Evolutionary conservation across 495 filamentous ascomycete genomes (phyloP), one percentile per base, ranked within the genome.

Genomic region (Thermothielavioides terrestris): DNA sequence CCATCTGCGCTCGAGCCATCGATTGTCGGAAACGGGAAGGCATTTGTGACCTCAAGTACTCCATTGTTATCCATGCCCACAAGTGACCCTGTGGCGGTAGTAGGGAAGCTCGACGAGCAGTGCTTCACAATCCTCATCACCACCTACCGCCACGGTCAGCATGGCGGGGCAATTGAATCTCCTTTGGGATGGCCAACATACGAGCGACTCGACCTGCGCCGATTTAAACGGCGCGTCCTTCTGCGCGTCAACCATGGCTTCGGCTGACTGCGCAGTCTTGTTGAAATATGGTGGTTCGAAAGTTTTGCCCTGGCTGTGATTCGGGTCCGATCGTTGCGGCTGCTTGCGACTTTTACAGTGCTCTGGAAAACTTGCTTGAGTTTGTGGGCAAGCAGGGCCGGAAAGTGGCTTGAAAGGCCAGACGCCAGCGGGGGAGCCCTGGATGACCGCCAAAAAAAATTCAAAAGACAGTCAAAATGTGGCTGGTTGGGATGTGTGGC

Each of bases 61-160:
- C 83, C 82, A 54, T 82, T 82, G 53, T 81, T 79, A 63, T 96
- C 92, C 88, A 98, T 89, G 60, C 92, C 92, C 46, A 95, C 86
- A 31, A 95, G 75, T 40, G 85, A 88, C 46, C 90, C 90, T 44
- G 88, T 97, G 46, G 89, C 88, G 20, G 81, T 86, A 28, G 88
- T 89, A 46, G 91, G 94, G 73, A 94, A 97, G 50, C 75, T 76
- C 53, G 88, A 77, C 22, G 87, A 83, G 76, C 84, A 85, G 75
- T 94, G 88, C 73, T 90, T 95, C 61, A 92, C 88, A 61, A 96
- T 88, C 72, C 94, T 94, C 88, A 95, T 88, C 44, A 91, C 88
- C 64, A 95, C 88, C 88, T 94, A 64, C 26, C 48, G 20, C 32
- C 20, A 25, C 27, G 41, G 52, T 57, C 56, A 60, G 52, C 49